Base-by-base conservation (phyloP, 371 early-diverging fungal genomes). In the Apophysomyces trapeziformis region DNA sequence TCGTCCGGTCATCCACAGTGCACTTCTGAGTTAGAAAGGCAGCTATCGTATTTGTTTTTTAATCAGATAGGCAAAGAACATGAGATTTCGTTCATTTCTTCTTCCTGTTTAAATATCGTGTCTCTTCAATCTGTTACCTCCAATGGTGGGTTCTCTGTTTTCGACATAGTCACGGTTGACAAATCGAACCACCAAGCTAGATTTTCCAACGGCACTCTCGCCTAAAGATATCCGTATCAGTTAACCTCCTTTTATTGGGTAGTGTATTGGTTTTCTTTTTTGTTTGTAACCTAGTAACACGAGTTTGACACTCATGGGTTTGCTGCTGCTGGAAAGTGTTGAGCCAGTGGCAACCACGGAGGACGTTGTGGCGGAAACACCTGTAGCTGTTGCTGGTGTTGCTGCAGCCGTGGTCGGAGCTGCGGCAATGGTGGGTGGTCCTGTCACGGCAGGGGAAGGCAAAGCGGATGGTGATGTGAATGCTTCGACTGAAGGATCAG, bases 61-160 rank as follows among this genome's bases (percentile, higher is more conserved):
- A 2, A 26, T 26, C 32, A 26, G 61, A 45, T 21, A 18, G 46
- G 16, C 16, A 43, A 43, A 14, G 9, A 12, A 45, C 4, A 13
- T 13, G 46, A 45, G 6, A 45, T 9, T 43, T 43, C 16, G n/a
- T 47, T 18, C 18, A 4, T 18, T 18, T 47, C 21, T 43, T 45
- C 46, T 13, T 45, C 16, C 16, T 45, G 1, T 26, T 26, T 26
- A 26, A 58, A 58, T 50, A 18, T 26, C 56, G 12, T 16, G 58
- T 11, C 1, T 12, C 16, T 5, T 57, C 63, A 26, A 26, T 26
- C 3, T 26, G 32, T 61, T 83, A 89, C 90, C 90, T 77, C 96
- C 96, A 69, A 96, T 95, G 38, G 96, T 96, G 56, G 94, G 94
- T 72, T 95, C 96, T 79, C 93, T 91, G 80, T 95, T 92, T 68